Evolutionary conservation across 2,329 filamentous ascomycete genomes (phyloP).

Genomic region (Neonectria magnoliae): DNA sequence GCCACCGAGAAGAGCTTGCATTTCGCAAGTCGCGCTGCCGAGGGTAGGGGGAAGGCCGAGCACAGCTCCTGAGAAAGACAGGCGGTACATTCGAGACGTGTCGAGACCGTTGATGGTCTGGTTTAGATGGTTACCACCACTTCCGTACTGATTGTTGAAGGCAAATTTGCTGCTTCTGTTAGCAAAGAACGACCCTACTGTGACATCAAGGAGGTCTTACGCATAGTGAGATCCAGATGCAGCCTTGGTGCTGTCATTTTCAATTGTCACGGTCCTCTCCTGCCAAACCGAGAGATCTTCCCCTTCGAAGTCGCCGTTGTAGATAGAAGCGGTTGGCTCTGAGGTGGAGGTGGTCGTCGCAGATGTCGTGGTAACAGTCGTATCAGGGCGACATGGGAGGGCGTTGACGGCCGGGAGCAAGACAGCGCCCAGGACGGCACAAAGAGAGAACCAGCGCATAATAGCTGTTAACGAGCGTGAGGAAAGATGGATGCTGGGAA

Average conservation of each 20-base stretch:
- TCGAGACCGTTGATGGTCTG: conserved; percentile 21
- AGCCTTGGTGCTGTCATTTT: conserved; percentile 3
- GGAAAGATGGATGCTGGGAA: background rate
- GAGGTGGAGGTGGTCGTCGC: background rate
- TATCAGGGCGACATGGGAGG: conserved; percentile 16
- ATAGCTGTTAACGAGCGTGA: conserved; percentile 16
- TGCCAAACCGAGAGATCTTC: conserved; percentile 7
- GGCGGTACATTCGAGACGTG: background rate
- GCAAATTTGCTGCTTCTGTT: conserved; percentile 3
- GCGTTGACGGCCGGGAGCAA: conserved; percentile 18
- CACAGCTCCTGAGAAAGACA: conserved; percentile 13
- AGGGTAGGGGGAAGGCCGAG: background rate
- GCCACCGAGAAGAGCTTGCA: background rate
- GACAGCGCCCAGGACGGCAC: conserved; percentile 15
- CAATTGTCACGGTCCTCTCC: conserved; percentile 3
- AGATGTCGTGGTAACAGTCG: background rate
- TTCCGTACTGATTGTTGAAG: background rate
- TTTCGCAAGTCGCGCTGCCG: background rate
- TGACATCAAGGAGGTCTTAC: background rate
- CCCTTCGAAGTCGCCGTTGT: conserved; percentile 16
- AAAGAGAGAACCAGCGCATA: conserved; percentile 33
- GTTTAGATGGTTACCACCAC: conserved; percentile 16
- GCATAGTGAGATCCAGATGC: conserved; percentile 11
- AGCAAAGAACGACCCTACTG: background rate
- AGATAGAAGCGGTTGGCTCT: background rate